Conservation (phyloP, 2,329 filamentous ascomycete genomes). For the Madurella fahalii region DNA sequence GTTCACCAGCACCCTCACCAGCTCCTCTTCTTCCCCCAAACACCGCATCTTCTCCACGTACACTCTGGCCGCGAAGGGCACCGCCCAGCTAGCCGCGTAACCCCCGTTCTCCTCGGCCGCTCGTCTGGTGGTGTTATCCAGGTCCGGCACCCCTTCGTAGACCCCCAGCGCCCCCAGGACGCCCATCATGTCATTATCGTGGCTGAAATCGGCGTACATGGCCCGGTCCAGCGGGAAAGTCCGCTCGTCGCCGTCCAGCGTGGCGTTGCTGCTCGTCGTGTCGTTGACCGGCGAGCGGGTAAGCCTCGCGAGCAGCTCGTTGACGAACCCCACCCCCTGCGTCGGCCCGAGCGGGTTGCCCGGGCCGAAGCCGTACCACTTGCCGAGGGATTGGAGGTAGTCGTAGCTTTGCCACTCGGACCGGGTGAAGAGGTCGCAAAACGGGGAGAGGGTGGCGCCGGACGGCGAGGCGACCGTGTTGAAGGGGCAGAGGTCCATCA, state of each 20-base stretch:
- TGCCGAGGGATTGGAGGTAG: conserved; percentile 74
- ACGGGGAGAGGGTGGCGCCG: conserved; percentile 54
- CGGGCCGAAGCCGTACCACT: conserved; percentile 77
- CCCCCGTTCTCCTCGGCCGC: conserved; percentile 55
- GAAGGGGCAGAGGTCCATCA: conserved; percentile 91
- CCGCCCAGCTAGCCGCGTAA: conserved; percentile 72
- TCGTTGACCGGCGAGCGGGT: conserved; percentile 66
- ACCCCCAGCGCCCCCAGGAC: conserved; percentile 75
- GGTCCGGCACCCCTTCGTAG: conserved; percentile 63
- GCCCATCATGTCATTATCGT: conserved; percentile 81
- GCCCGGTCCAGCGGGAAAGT: conserved; percentile 69
- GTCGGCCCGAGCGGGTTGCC: conserved; percentile 77
- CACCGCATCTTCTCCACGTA: conserved; percentile 89
- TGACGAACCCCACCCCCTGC: conserved; percentile 82
- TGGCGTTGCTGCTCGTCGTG: conserved; percentile 70
- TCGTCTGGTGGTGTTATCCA: conserved; percentile 49
- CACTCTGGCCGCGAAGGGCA: conserved; percentile 75
- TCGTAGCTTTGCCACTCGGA: conserved; percentile 75
- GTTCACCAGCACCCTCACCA: conserved; percentile 78
- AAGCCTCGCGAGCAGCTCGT: conserved; percentile 80
- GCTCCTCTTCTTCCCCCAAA: conserved; percentile 52
- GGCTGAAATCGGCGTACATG: conserved; percentile 85
- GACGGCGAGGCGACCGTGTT: conserved; percentile 62
- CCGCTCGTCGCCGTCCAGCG: conserved; percentile 60
- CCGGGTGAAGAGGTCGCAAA: conserved; percentile 71